Conservation (phyloP, 208 protist genomes). For the Acanthamoeba comandoni region DNA sequence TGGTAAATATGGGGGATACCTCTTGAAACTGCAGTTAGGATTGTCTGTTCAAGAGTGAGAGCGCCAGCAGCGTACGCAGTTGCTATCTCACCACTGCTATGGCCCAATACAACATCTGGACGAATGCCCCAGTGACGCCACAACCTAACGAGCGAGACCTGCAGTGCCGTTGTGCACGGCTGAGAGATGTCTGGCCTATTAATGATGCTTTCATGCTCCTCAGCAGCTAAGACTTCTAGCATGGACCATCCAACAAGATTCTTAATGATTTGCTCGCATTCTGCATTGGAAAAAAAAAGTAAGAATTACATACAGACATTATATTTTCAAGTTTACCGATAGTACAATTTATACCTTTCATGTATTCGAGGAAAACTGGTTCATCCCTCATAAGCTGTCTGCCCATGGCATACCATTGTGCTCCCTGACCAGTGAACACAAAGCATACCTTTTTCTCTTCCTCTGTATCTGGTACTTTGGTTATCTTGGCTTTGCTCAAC, state of each 20-base stretch:
- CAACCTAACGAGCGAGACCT: conserved; percentile 71
- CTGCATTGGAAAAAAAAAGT: too few species aligned
- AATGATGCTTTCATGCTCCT: conserved; percentile 31
- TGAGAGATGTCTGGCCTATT: conserved; percentile 75
- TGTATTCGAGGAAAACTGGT: conserved; percentile 64
- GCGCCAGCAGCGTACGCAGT: conserved; percentile 73
- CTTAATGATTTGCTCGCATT: conserved; percentile 44
- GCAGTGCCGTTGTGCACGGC: conserved; percentile 70
- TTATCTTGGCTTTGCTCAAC: conserved; percentile 46
- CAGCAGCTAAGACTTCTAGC: conserved; percentile 35
- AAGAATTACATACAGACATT: too few species aligned
- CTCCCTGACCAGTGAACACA: conserved; percentile 84
- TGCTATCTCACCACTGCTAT: conserved; percentile 82
- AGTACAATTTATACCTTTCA: too few species aligned
- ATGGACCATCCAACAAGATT: conserved; percentile 68
- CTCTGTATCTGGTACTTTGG: neutral
- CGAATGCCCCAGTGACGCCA: conserved; percentile 77
- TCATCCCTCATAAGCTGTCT: conserved; percentile 71
- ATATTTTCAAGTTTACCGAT: too few species aligned
- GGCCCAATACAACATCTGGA: conserved; percentile 79
- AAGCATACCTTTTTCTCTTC: too few species aligned
- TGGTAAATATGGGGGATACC: too few species aligned
- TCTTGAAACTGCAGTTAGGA: conserved; percentile 28
- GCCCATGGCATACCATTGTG: conserved; percentile 83
- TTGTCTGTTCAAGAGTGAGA: conserved; percentile 76